Conservation (phyloP, 2,329 filamentous ascomycete genomes). For the Huntiella omanensis region DNA sequence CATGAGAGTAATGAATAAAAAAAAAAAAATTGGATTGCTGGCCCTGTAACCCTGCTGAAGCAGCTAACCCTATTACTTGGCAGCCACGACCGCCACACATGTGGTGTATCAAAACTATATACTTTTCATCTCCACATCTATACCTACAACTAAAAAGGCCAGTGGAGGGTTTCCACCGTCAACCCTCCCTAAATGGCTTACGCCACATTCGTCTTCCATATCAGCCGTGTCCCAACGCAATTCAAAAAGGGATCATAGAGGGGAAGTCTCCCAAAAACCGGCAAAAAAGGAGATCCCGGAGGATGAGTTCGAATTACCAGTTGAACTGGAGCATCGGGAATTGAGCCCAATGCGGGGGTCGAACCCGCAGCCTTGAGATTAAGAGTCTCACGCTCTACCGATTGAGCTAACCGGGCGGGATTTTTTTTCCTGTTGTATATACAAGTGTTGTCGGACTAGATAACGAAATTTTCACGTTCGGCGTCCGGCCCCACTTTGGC, state of each 20-base stretch:
- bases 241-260: background rate
- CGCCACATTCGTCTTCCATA: background rate
- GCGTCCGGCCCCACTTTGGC: too few species aligned
- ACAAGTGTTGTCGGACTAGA: too few species aligned
- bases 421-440: background rate
- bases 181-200: background rate
- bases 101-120: too few species aligned
- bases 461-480: too few species aligned
- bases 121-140: too few species aligned
- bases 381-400: slow-evolving; percentile 59
- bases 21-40: too few species aligned
- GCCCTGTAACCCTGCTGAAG: too few species aligned
- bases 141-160: too few species aligned
- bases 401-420: slow-evolving; percentile 43
- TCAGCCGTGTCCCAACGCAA: background rate
- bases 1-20: too few species aligned
- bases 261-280: background rate
- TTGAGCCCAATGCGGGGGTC: slow-evolving; percentile 19
- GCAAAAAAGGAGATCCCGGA: background rate
- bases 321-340: slow-evolving; percentile 12
- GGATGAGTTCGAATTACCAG: slow-evolving; percentile 6
- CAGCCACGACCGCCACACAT: too few species aligned
- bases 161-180: background rate
- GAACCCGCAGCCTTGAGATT: slow-evolving; percentile 27
- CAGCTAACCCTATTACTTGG: too few species aligned